Conservation (phyloP, 805 yeast genomes). For the Ogataea thermomethanolica region DNA sequence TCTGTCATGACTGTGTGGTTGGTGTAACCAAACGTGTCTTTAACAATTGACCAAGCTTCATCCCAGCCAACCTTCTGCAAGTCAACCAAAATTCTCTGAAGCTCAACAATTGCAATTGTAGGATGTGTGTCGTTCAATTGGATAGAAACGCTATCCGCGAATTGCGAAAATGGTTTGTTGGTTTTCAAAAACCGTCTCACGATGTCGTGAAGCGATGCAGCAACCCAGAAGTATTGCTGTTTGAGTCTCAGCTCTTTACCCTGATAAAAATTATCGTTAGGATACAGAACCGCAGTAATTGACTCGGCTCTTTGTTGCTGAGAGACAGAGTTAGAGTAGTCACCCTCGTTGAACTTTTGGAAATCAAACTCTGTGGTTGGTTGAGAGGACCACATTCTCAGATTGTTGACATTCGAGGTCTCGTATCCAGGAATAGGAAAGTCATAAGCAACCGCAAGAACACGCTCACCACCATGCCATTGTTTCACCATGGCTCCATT, state of each 20-base stretch:
- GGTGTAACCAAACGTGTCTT: constrained; percentile 81
- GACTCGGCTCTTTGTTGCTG: constrained; percentile 89
- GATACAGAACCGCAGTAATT: constrained; percentile 88
- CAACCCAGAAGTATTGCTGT: constrained; percentile 96
- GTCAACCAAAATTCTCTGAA: constrained; percentile 82
- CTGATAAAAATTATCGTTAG: constrained; percentile 86
- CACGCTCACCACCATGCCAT: constrained; percentile 90
- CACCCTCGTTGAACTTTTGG: constrained; percentile 86
- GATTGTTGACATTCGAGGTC: constrained; percentile 78
- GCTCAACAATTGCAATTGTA: constrained; percentile 83
- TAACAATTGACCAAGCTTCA: constrained; percentile 81
- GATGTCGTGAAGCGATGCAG: constrained; percentile 89
- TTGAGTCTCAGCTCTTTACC: constrained; percentile 91
- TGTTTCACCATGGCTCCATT: constrained; percentile 53
- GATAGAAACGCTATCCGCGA: constrained; percentile 83
- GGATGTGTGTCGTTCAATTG: constrained; percentile 96
- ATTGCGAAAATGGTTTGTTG: constrained; percentile 72
- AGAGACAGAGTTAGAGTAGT: constrained; percentile 76
- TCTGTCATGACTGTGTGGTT: constrained; percentile 94
- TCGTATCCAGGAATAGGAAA: constrained; percentile 90
- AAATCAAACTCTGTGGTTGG: constrained; percentile 93
- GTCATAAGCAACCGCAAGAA: constrained; percentile 85
- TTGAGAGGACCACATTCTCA: constrained; percentile 85
- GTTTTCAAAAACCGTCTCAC: constrained; percentile 84
- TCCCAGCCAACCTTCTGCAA: constrained; percentile 79